phyloP scores from a whole-genome alignment of 306 rosid genomes.

The Rosa multiflora region DNA sequence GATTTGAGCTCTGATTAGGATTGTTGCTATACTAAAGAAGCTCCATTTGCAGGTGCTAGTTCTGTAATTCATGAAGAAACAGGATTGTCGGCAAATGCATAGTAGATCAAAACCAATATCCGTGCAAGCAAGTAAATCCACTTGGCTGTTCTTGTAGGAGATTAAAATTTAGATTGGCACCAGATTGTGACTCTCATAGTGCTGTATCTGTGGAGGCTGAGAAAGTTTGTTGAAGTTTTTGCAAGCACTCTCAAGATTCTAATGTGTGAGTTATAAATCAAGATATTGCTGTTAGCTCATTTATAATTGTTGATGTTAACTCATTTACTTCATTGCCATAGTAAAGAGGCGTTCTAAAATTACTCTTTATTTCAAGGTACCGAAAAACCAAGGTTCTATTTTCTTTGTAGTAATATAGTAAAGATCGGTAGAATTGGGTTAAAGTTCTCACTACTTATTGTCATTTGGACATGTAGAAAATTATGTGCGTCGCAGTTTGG shows the following conservation, averaged over 20 bases:
- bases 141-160: conserved; percentile 52
- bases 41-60: conserved; percentile 31
- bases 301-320: no score
- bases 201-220: conserved; percentile 23
- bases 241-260: not conserved
- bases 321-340: not conserved
- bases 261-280: not conserved
- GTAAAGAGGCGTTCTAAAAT: not conserved
- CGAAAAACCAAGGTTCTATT: not conserved
- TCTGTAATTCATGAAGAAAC: conserved; percentile 65
- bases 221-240: conserved; percentile 2
- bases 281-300: not conserved
- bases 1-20: not conserved
- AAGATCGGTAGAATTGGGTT: no score
- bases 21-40: not conserved
- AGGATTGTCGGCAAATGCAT: conserved; percentile 52
- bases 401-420: not conserved
- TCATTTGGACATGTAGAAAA: no score
- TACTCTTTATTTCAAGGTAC: not conserved
- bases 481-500: no score
- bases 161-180: conserved; percentile 60
- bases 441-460: no score
- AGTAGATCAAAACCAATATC: conserved; percentile 54
- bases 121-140: conserved; percentile 62
- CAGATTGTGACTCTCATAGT: conserved; percentile 40